Evolutionary conservation across 2,329 filamentous ascomycete species (phyloP), one percentile per base, ranked within the genome.

Genomic region (Trichoderma koningii): DNA sequence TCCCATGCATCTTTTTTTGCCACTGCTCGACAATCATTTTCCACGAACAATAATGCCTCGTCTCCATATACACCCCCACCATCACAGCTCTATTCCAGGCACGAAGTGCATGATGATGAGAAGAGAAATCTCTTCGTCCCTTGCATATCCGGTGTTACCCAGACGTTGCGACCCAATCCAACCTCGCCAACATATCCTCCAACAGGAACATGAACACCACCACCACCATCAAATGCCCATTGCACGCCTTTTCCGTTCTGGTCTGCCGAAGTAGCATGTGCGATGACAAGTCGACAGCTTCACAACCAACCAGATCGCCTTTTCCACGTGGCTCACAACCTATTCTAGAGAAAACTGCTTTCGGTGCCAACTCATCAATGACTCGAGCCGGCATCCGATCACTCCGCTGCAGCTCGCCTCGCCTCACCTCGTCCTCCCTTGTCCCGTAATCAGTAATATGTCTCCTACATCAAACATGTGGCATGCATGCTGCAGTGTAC

Each of bases 301-400:
- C 34, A 38, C 12, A 14, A 17, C 57, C 47, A 62, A 45, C 38
- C 48, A 45, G 14, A 62, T 42, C 34, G n/a, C 38, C 50, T 60
- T 51, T 42, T 42, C 47, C 57, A 62, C 45, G 47, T 62, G 57
- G 47, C 30, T 38, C 34, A 14, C 34, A 23, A 23, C 21, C 3
- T 3, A 23, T 23, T 23, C 21, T 23, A 23, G 3, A 23, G 21
- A 23, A 23, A 23, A 23, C 3, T 3, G 21, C 21, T 23, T 23
- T 38, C 3, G 3, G 34, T 61, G 57, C 57, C 57, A 62, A n/a
- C 48, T 62, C 57, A 52, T 45, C 48, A 62, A 62, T 62, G 57
- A 62, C 57, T 62, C 57, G 26, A 52, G 23, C 57, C 38, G n/a
- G 44, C 26, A 28, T 26, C 57, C 57, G 48, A 61, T 19, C 47